phyloP scores from a whole-genome alignment of 352 stramenopile species.

The Globisporangium parvum region DNA sequence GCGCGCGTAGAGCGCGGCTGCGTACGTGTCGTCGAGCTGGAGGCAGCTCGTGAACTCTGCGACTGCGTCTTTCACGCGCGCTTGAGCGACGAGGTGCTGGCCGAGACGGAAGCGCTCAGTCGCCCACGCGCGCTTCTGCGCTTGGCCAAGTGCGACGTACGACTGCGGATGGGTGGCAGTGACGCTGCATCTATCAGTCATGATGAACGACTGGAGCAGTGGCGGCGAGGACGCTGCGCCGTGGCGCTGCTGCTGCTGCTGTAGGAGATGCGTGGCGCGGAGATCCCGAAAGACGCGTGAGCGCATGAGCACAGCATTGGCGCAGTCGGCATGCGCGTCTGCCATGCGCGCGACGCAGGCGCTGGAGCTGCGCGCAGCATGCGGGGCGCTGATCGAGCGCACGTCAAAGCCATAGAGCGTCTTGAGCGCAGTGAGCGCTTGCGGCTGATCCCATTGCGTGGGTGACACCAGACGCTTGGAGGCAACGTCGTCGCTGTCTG shows the following conservation, averaged over 20 bases:
- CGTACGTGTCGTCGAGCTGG: conserved; percentile 24
- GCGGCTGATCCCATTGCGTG: conserved; percentile 1
- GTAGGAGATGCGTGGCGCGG: conserved; percentile 16
- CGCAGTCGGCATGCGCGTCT: conserved; percentile 5
- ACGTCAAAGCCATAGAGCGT: conserved; percentile 21
- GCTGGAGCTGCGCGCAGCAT: background rate
- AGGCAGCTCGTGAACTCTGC: conserved; percentile 33
- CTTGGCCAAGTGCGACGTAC: conserved; percentile 21
- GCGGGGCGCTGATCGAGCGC: background rate
- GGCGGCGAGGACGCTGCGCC: background rate
- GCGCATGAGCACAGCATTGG: conserved; percentile 16
- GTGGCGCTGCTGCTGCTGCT: conserved; percentile 10
- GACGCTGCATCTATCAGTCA: background rate
- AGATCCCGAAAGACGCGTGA: conserved; percentile 22
- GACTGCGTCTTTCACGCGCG: conserved; percentile 23
- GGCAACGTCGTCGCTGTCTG: background rate
- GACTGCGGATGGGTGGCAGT: conserved; percentile 19
- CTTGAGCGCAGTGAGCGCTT: conserved; percentile 3
- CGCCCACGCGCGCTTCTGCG: conserved; percentile 34
- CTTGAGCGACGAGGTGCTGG: conserved; percentile 18
- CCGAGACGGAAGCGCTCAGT: conserved; percentile 22
- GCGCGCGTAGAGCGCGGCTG: conserved; percentile 13
- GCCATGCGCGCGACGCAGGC: background rate
- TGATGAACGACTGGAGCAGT: conserved; percentile 13
- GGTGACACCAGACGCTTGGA: background rate